A percentile compares a stretch with the other conserved stretches of the same genome.
phyloP scores from a whole-genome alignment of 2,329 filamentous ascomycete genomes.

The Penicillium glabrum region DNA sequence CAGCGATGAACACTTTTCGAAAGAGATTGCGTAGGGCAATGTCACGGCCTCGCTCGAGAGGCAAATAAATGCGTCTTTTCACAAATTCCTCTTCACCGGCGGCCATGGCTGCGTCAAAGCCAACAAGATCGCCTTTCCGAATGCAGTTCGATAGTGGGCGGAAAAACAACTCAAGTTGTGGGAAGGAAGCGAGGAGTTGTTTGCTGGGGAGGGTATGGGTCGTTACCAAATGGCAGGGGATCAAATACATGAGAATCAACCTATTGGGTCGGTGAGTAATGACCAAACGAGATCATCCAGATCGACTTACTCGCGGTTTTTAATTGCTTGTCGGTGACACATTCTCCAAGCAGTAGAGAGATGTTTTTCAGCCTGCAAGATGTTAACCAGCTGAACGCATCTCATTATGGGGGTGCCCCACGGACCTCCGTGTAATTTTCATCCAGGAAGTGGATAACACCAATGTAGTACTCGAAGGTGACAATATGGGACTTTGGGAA shows the following conservation, averaged over 20 bases:
- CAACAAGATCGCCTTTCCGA: slow-evolving; percentile 74
- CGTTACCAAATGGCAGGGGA: slow-evolving; percentile 88
- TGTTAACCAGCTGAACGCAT: not conserved
- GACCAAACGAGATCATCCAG: not conserved
- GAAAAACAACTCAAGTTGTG: slow-evolving; percentile 75
- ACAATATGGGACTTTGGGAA: slow-evolving; percentile 91
- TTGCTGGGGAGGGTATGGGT: slow-evolving; percentile 78
- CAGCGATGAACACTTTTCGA: slow-evolving; percentile 83
- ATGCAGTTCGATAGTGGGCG: slow-evolving; percentile 76
- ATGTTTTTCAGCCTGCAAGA: slow-evolving; percentile 69
- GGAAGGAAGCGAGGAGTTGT: slow-evolving; percentile 70
- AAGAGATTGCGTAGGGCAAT: slow-evolving; percentile 89
- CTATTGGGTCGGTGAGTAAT: slow-evolving; percentile 43
- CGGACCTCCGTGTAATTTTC: slow-evolving; percentile 80
- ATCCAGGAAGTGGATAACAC: slow-evolving; percentile 89
- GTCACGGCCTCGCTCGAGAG: slow-evolving; percentile 86
- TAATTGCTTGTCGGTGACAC: slow-evolving; percentile 69
- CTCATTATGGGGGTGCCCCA: not conserved
- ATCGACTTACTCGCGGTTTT: slow-evolving; percentile 73
- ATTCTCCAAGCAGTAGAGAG: slow-evolving; percentile 78
- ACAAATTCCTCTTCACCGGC: slow-evolving; percentile 90
- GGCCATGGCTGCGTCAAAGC: slow-evolving; percentile 78
- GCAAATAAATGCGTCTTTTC: slow-evolving; percentile 88
- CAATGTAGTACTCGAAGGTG: slow-evolving; percentile 94
- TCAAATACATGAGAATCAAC: slow-evolving; percentile 89